These are phyloP conservation scores for Penicillium argentinense DNA, from an alignment of 495 filamentous ascomycete genomes.

Conservation along the genomic window DNA sequence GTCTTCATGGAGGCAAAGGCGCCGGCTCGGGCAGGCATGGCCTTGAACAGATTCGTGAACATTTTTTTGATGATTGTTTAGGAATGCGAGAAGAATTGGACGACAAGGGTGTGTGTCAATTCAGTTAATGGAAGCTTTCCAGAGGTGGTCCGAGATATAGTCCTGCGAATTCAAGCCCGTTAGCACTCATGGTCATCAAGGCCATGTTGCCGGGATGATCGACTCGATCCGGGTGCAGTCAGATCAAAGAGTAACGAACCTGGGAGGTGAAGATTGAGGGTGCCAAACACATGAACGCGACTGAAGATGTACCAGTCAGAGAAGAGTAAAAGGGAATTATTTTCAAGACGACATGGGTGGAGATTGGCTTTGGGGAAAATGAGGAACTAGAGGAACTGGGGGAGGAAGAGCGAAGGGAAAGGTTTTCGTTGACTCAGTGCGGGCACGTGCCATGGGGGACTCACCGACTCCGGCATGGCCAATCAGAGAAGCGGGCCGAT, in stretches of 20 bases:
- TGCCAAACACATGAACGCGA: slow-evolving; percentile 92
- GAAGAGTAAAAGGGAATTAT: slow-evolving; percentile 18
- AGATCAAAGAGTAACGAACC: slow-evolving; percentile 57
- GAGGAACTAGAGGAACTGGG: slow-evolving; percentile 19
- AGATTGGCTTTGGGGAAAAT: slow-evolving; percentile 5
- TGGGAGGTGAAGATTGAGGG: slow-evolving; percentile 94
- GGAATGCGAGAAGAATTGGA: slow-evolving; percentile 14
- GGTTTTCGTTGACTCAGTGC: slow-evolving; percentile 32
- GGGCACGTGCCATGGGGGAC: slow-evolving; percentile 37
- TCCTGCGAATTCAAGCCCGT: slow-evolving; percentile 62
- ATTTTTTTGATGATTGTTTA: slow-evolving; percentile 48
- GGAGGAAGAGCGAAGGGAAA: slow-evolving; percentile 22
- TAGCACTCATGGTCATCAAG: too few relatives aligned
- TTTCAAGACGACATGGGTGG: slow-evolving; percentile 35
- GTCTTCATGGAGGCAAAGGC: slow-evolving; percentile 53
- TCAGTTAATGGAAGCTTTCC: slow-evolving; percentile 89
- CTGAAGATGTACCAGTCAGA: slow-evolving; percentile 43
- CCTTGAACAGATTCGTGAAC: slow-evolving; percentile 67
- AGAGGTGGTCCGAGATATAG: slow-evolving; percentile 99
- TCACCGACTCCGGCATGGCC: slow-evolving; percentile 33
- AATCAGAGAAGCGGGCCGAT: slow-evolving; percentile 26
- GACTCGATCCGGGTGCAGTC: background rate
- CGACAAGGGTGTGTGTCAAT: slow-evolving; percentile 23
- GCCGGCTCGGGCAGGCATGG: slow-evolving; percentile 51
- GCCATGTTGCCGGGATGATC: too few relatives aligned